Evolutionary conservation across 2,329 filamentous ascomycete species (phyloP).

Genomic region (Phialemoniopsis sp.): DNA sequence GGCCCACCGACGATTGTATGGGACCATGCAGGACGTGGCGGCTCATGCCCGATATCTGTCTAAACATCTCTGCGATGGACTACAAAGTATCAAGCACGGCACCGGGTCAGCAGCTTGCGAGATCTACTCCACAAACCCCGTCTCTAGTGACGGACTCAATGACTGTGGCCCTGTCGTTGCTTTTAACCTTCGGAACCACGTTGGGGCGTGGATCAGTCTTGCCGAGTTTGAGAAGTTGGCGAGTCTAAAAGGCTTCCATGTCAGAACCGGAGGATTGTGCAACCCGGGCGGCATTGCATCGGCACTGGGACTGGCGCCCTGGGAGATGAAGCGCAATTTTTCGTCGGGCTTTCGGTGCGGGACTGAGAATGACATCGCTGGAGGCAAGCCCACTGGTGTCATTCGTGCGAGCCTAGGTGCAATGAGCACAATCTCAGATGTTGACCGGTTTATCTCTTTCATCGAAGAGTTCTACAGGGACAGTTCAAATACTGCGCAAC

Average conservation of each 20-base stretch:
- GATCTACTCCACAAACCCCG: conserved; percentile 50
- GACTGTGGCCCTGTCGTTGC: conserved; percentile 71
- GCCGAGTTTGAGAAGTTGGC: conserved; percentile 86
- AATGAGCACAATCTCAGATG: conserved; percentile 78
- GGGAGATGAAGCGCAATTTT: conserved; percentile 83
- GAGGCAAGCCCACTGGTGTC: conserved; percentile 82
- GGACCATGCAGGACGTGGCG: conserved; percentile 65
- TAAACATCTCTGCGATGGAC: conserved; percentile 49
- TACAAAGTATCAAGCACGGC: conserved; percentile 60
- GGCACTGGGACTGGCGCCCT: conserved; percentile 67
- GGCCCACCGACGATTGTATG: conserved; percentile 65
- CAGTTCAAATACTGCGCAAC: too few relatives aligned
- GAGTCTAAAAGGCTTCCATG: conserved; percentile 71
- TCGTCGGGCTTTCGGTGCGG: conserved; percentile 83
- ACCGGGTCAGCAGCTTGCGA: conserved; percentile 64
- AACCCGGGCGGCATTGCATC: conserved; percentile 84
- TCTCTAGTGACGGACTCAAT: conserved; percentile 9
- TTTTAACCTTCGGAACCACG: conserved; percentile 72
- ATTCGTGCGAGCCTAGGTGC: conserved; percentile 83
- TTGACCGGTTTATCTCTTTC: conserved; percentile 68
- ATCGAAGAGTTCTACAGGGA: conserved; percentile 62
- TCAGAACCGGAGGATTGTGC: conserved; percentile 85
- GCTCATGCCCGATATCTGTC: conserved; percentile 67
- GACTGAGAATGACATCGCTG: conserved; percentile 73
- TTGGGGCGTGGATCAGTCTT: conserved; percentile 73